Conservation (phyloP, 2,329 filamentous ascomycete genomes). For the Colletotrichum tabaci region DNA sequence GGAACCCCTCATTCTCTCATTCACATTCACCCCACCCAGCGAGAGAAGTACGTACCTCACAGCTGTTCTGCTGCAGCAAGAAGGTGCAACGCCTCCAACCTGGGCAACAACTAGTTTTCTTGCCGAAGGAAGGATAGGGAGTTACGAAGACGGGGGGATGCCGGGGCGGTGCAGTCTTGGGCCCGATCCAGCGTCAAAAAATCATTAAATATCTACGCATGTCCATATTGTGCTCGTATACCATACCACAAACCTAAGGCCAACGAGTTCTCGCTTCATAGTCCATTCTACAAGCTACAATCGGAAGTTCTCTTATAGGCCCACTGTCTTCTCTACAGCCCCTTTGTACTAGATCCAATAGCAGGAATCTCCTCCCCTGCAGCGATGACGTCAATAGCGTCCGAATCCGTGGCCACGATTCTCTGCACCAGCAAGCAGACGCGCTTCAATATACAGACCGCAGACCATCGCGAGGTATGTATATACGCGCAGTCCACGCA, state of each 20-base stretch:
- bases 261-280: no score
- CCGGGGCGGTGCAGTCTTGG: not conserved
- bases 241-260: no score
- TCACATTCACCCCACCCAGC: not conserved
- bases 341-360: not conserved
- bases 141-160: not conserved
- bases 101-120: not conserved
- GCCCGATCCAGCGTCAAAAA: not conserved
- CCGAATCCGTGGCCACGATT: slow-evolving; percentile 67
- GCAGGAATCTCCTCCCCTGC: no score
- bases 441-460: slow-evolving; percentile 72
- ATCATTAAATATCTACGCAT: no score
- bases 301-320: not conserved
- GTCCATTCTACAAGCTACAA: no score
- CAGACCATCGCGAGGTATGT: slow-evolving; percentile 70
- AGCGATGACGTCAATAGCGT: slow-evolving; percentile 63
- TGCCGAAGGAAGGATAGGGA: not conserved
- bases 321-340: not conserved
- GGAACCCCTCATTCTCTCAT: not conserved
- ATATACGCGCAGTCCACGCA: no score
- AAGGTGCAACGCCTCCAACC: slow-evolving; percentile 8
- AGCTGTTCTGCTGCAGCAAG: not conserved
- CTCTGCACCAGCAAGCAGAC: slow-evolving; percentile 78
- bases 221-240: no score
- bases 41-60: slow-evolving; percentile 1